Evolutionary conservation across 176 grass and related monocot species (phyloP), one percentile per base, ranked within the genome.

Genomic region (Zea luxurians): DNA sequence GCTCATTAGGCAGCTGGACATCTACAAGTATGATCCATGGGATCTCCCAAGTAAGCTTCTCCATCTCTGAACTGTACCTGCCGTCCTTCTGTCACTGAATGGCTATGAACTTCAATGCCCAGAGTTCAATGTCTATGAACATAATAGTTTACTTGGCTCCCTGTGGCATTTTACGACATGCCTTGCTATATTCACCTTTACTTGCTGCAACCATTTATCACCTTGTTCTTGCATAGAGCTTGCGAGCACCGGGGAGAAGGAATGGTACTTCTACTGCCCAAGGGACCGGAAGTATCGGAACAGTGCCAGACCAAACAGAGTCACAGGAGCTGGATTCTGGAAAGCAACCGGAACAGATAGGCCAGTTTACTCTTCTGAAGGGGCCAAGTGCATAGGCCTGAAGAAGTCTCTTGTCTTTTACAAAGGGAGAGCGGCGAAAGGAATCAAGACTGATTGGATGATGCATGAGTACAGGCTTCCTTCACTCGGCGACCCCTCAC

Each of bases 381-480:
- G 87, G 65, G 82, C 79, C 77, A 97, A 86, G 73, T 90, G 94
- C 83, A 88, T 97, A 81, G 89, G 91, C 74, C 82, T 97, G 48
- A 97, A 93, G 89, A 97, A 97, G 54, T 94, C 94, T 16, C 91
- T 97, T 45, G 94, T 94, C 48, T 92, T 97, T 76, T 94, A 97
- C 75, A 92, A 84, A 86, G 91, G 94, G 8, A 90, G 94, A 82
- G 91, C 89, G 8, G 89, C 91, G 8, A 94, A 86, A 89, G 89
- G 94, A 11, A 27, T 86, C 64, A 94, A 97, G 78, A 92, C 94
- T 2, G 94, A 97, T 76, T 93, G 91, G 94, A 97, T 94, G 94
- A 92, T 94, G 94, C 94, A 97, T 35, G 94, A 94, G 74, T 94
- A 94, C 68, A 93, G 91, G 68, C 85, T 97, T 46, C 91, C 91